Base-by-base conservation (phyloP, 805 yeast species). In the Cyberlindnera xylosilytica region DNA sequence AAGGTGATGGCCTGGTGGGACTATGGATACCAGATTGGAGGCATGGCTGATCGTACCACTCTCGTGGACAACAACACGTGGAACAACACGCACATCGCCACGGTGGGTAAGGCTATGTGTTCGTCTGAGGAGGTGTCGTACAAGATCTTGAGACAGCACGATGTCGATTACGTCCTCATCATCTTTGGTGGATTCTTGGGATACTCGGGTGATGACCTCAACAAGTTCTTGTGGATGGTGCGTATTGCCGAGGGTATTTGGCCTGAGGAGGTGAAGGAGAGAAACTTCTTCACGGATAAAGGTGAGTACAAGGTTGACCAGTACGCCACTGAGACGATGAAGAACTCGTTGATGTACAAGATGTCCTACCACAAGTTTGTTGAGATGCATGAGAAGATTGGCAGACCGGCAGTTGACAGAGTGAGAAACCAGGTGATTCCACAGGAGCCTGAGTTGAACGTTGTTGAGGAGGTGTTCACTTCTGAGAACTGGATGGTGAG, bases 1-100 rank as follows among this genome's bases (percentile, higher is more conserved):
- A 90, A 87, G 65, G 85, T 93, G 47, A 88, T 95, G 84, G 83
- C 97, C 10, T 93, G 99, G 99, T 93, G 99, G 99, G 99, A 95
- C 72, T 95, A 95, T 61, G 99, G 99, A 42, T 93, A 93, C 67
- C 99, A 93, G 72, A 93, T 93, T 58, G 99, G 99, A 56, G 99
- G 99, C 50, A 93, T 93, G 98, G 99, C 99, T 35, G 99, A 93
- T 68, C 80, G 99, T 61, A 91, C 98, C 51, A 93, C 99, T 6
- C 74, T 93, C 54, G 99, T 95, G 30, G 99, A 93, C 66, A 93
- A 93, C 76, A 93, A 93, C 69, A 93, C 99, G 10, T 93, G 99
- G 99, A 93, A 93, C 65, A 93, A 93, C 72, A 93, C 99, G 4
- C 99, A 93, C 64, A 95, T 93, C 66, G 99, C 99, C 53, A 89